A percentile compares a stretch with the other conserved stretches of the same genome.
These are phyloP conservation scores for Monosporascus sp. DNA, from an alignment of 2,329 filamentous ascomycete genomes.

Conservation along the genomic window DNA sequence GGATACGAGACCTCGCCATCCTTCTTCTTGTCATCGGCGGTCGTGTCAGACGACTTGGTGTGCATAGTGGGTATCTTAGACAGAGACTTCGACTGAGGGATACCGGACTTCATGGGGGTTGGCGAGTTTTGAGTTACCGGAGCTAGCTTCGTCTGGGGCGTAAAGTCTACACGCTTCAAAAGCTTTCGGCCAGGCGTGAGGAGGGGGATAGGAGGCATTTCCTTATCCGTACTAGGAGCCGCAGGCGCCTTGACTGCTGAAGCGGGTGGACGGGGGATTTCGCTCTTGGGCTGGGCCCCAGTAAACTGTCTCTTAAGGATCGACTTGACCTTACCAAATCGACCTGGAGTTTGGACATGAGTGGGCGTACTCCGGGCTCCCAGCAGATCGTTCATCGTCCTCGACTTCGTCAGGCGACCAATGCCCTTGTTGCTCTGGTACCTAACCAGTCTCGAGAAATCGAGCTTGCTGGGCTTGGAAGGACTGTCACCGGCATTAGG, in stretches of 20 bases:
- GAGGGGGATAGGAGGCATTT: constrained; percentile 45
- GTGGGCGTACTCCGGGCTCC: constrained; percentile 25
- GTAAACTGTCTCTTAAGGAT: constrained; percentile 43
- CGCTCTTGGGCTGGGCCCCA: constrained; percentile 36
- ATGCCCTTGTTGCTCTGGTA: constrained; percentile 26
- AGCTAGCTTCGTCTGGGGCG: constrained; percentile 57
- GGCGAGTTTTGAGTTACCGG: constrained; percentile 44
- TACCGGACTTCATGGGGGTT: constrained; percentile 47
- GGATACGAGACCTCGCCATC: constrained; percentile 43
- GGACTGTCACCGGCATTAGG: constrained; percentile 9
- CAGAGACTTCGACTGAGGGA: constrained; percentile 37
- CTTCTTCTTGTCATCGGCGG: constrained; percentile 19
- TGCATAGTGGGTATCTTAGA: constrained; percentile 28
- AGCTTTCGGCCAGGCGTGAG: constrained; percentile 64
- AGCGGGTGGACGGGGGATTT: constrained; percentile 39
- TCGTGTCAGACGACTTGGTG: constrained; percentile 28
- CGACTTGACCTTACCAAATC: constrained; percentile 53
- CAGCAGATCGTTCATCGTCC: constrained; percentile 40
- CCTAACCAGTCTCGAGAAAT: constrained; percentile 22
- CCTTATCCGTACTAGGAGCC: constrained; percentile 42
- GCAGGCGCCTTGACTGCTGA: constrained; percentile 42
- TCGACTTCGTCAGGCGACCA: constrained; percentile 41
- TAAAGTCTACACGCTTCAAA: constrained; percentile 75
- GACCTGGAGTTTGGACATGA: constrained; percentile 40
- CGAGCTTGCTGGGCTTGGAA: constrained; percentile 36